Conservation (phyloP, 306 rosid species). For the Cucumis cinereus region DNA sequence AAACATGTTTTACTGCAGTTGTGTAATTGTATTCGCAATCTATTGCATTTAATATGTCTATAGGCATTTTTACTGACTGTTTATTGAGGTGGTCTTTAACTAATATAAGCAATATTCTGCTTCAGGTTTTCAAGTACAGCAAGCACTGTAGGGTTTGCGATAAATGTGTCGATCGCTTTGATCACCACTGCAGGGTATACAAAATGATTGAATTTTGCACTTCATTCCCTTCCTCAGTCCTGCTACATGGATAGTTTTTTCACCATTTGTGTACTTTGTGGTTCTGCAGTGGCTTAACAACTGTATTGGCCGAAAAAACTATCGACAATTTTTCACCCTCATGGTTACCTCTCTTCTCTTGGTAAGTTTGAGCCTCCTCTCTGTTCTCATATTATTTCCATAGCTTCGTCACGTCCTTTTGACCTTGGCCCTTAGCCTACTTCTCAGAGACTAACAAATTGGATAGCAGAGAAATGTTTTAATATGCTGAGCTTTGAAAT, state of each 20-base stretch:
- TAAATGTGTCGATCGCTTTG: slow-evolving; percentile 84
- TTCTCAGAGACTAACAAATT: background rate
- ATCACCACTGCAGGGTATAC: slow-evolving; percentile 97
- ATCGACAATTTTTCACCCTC: slow-evolving; percentile 79
- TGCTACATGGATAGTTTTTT: background rate
- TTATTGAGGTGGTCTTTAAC: background rate
- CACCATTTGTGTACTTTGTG: background rate
- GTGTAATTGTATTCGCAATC: background rate
- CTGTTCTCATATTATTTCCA: background rate
- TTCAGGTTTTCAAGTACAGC: slow-evolving; percentile 94
- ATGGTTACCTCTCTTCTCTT: slow-evolving; percentile 90
- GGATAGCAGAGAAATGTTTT: background rate
- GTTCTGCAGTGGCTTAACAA: slow-evolving; percentile 92
- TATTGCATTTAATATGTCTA: background rate
- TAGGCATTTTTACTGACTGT: background rate
- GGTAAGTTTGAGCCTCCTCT: slow-evolving; percentile 51
- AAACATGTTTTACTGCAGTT: background rate
- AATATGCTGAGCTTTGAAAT: background rate
- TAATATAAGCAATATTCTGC: background rate
- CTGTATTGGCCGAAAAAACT: slow-evolving; percentile 82
- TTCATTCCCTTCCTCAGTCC: slow-evolving; percentile 6
- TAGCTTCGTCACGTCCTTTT: background rate
- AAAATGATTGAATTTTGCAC: slow-evolving; percentile 6
- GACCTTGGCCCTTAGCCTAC: background rate
- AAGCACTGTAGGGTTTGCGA: slow-evolving; percentile 98